Base-by-base conservation (phyloP, 768 basidiomycete species). In the Dioszegia crocea region DNA sequence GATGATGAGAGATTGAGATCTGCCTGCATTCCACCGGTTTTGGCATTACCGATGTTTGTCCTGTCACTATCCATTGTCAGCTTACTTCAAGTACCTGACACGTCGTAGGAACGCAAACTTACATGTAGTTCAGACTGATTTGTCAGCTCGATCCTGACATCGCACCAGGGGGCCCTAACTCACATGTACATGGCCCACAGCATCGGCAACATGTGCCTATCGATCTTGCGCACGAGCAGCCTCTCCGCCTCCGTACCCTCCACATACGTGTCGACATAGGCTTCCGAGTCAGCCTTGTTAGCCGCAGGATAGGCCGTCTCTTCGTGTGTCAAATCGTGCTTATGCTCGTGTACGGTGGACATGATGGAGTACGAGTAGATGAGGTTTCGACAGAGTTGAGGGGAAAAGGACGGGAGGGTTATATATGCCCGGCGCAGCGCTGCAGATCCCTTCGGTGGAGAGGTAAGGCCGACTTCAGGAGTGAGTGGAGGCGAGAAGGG, bases 171-270 rank as follows among this genome's bases (percentile, higher is more conserved):
- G 11, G 41, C 2, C 10, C 27, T 17, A 11, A 27, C 21, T 36
- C 40, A n/a, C 67, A 53, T 69, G 27, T 66, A 59, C 71, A 76
- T 74, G 27, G 66, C 47, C 73, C 73, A 74, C 8, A 76, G 57
- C 62, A 70, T 70, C 1, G 73, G 73, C 30, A 74, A 30, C 56
- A 57, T 40, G 17, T 66, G 65, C 16, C 51, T 30, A 50, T 74
- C 73, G 38, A 76, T 71, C 70, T 76, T 76, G 19, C 73, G 43
- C 4, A 74, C 58, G 38, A 76, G 57, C 4, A 57, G 50, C 60
- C 56, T 67, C 46, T 76, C 75, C 52, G 71, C 75, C 1, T 33
- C 53, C 4, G 71, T 70, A 5, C 61, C 70, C 10, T 64, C 52
- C 21, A 68, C 59, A 49, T 73, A 76, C 12, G 51, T 53, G 26